phyloP scores from a whole-genome alignment of 1,284 basidiomycete species.

The Trichosporon sp. region DNA sequence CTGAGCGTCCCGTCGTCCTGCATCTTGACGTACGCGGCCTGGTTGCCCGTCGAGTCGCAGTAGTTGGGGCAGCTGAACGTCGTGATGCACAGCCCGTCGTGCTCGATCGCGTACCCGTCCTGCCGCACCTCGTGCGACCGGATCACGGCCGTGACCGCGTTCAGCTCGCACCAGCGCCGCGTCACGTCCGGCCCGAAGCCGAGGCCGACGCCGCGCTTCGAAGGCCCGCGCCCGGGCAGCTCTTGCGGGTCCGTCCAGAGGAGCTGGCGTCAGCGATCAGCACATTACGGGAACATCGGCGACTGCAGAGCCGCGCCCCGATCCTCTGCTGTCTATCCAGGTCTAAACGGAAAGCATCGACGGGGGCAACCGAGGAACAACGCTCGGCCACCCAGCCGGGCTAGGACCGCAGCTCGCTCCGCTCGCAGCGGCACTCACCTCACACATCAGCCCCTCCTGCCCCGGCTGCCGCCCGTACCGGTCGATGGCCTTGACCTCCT shows the following conservation, averaged over 20 bases:
- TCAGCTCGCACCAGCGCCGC: slow-evolving; percentile 77
- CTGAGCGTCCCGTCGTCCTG: slow-evolving; percentile 68
- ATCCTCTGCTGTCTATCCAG: too few relatives aligned
- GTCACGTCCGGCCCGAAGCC: slow-evolving; percentile 94
- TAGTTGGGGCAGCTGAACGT: slow-evolving; percentile 51
- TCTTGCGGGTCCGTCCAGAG: slow-evolving; percentile 97
- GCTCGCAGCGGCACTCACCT: slow-evolving; percentile 34
- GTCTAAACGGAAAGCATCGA: too few relatives aligned
- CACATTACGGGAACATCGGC: too few relatives aligned
- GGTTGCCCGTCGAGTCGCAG: slow-evolving; percentile 51
- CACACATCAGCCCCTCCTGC: slow-evolving; percentile 90
- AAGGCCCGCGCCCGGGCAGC: slow-evolving; percentile 83
- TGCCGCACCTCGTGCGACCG: slow-evolving; percentile 97
- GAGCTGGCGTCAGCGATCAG: slow-evolving; percentile 49
- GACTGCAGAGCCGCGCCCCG: too few relatives aligned
- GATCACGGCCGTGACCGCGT: slow-evolving; percentile 81
- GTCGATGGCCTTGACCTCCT: slow-evolving; percentile 83
- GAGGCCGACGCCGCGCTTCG: slow-evolving; percentile 93
- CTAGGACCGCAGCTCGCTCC: not conserved
- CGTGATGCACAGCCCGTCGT: slow-evolving; percentile 53
- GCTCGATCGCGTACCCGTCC: slow-evolving; percentile 58
- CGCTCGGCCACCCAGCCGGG: too few relatives aligned
- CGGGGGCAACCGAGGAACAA: too few relatives aligned
- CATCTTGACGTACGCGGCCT: slow-evolving; percentile 63
- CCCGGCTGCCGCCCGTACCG: slow-evolving; percentile 88